A percentile compares a stretch with the other conserved stretches of the same genome.
Conservation (phyloP, 2,329 filamentous ascomycete species). For the Trichoderma sp. region DNA sequence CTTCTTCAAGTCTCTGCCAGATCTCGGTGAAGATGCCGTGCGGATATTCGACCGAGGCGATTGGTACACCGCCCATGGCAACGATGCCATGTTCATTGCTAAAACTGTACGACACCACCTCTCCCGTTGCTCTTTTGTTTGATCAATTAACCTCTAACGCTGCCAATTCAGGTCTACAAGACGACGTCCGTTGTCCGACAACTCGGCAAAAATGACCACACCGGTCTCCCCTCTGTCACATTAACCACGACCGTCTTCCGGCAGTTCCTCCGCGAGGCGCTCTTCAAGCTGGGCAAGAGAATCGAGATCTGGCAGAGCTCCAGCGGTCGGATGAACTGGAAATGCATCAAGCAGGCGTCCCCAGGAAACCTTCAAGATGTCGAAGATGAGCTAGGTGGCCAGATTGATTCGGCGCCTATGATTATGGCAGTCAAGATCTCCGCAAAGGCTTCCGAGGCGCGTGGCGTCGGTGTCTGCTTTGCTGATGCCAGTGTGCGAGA, state of each 20-base stretch:
- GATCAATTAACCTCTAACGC: background rate
- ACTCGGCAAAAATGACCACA: constrained; percentile 79
- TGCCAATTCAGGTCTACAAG: constrained; percentile 74
- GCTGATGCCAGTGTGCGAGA: constrained; percentile 96
- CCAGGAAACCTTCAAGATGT: constrained; percentile 96
- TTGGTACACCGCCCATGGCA: constrained; percentile 91
- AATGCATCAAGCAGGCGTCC: constrained; percentile 85
- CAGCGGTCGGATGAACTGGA: constrained; percentile 85
- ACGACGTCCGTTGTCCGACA: constrained; percentile 94
- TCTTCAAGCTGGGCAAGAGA: constrained; percentile 87
- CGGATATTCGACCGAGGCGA: constrained; percentile 93
- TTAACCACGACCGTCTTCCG: constrained; percentile 95
- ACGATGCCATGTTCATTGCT: constrained; percentile 82
- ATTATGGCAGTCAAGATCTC: constrained; percentile 94
- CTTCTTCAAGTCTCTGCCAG: constrained; percentile 85
- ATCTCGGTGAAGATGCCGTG: constrained; percentile 71
- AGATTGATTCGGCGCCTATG: constrained; percentile 87
- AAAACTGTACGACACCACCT: constrained; percentile 57
- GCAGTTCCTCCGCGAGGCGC: constrained; percentile 90
- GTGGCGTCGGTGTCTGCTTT: constrained; percentile 92
- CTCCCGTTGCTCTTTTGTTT: background rate
- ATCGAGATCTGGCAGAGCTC: constrained; percentile 85
- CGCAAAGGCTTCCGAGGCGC: constrained; percentile 80
- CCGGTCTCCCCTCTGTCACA: constrained; percentile 88
- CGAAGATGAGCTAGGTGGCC: constrained; percentile 87